Base-by-base conservation (phyloP, 192 early-diverging fungal genomes). In the Coemansia biformis region DNA sequence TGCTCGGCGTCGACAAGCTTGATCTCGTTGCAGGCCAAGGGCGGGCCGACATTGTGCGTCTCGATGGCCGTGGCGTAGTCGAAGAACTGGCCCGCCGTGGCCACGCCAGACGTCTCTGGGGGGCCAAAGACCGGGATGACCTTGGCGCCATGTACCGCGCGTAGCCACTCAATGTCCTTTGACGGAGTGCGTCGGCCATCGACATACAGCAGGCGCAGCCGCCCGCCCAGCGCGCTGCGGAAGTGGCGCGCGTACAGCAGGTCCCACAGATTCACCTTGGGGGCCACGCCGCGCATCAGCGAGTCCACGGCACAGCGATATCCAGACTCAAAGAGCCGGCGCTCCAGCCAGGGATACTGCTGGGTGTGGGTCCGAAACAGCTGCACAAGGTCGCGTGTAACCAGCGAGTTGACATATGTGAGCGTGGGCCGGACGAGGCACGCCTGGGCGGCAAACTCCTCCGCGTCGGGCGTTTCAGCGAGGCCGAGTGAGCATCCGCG, bases 171-270 rank as follows among this genome's bases (percentile, higher is more conserved):
- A 12, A 70, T 49, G 31, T 39, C 50, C 48, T 54, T 56, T 5
- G 61, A 54, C 7, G 66, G 52, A 1, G 66, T 65, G 0, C 45
- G 16, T 5, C 37, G 51, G 3, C 61, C 73, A 19, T 67, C 59
- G 6, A 70, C 42, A 29, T 54, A 66, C 51, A 77, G 49, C 48
- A 66, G 50, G 14, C 59, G 50, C 36, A 77, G 36, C 17, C 48
- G 53, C 32, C 75, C 63, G 31, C 75, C 75, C 24, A 77, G 46
- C 14, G 61, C 52, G 35, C 62, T 64, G 54, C 68, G 66, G 55
- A 66, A 77, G 57, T 77, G 75, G 42, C 75, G 63, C 55, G 71
- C 66, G 44, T 77, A 77, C 32, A 60, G 24, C 16, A 72, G 47
- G 57, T 77, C 67, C 54, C 59, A 72, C 39, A 77, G 55, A 16